A percentile compares a stretch with the other conserved stretches of the same genome.
Conservation (phyloP, 306 rosid species). For the Rubus parviflorus region DNA sequence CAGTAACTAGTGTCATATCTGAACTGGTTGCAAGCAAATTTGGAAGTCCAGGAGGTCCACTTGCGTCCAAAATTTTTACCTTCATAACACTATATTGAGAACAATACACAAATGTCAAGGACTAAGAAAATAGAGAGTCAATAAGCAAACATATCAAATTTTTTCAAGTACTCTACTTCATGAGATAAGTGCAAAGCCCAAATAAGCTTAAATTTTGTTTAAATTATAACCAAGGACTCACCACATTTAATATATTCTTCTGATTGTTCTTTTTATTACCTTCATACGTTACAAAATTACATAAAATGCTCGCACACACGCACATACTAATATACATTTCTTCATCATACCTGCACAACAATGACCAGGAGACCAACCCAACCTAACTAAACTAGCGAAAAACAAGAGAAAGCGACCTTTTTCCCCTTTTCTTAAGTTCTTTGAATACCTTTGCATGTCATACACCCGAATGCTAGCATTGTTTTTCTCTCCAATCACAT, state of each 20-base stretch:
- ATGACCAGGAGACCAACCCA: slow-evolving; percentile 13
- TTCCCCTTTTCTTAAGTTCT: not conserved
- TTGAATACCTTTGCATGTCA: slow-evolving; percentile 90
- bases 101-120: slow-evolving; percentile 26
- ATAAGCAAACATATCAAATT: not conserved
- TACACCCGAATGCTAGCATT: slow-evolving; percentile 73
- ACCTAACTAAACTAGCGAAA: not conserved
- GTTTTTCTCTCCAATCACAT: slow-evolving; percentile 73
- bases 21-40: slow-evolving; percentile 67
- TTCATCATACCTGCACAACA: not conserved
- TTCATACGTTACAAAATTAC: not conserved
- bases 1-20: slow-evolving; percentile 53
- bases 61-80: slow-evolving; percentile 91
- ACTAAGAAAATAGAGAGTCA: slow-evolving; percentile 9
- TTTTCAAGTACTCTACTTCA: not conserved
- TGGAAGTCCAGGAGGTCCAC: slow-evolving; percentile 99
- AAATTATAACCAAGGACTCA: not conserved
- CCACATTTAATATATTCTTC: not conserved
- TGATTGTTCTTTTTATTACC: not conserved
- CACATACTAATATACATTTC: not conserved
- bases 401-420: not conserved
- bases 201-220: not conserved
- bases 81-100: slow-evolving; percentile 58
- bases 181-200: not conserved
- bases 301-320: not conserved